Evolutionary conservation across 495 filamentous ascomycete genomes (phyloP), one percentile per base, ranked within the genome.

Genomic region (Haplographium delicatum): DNA sequence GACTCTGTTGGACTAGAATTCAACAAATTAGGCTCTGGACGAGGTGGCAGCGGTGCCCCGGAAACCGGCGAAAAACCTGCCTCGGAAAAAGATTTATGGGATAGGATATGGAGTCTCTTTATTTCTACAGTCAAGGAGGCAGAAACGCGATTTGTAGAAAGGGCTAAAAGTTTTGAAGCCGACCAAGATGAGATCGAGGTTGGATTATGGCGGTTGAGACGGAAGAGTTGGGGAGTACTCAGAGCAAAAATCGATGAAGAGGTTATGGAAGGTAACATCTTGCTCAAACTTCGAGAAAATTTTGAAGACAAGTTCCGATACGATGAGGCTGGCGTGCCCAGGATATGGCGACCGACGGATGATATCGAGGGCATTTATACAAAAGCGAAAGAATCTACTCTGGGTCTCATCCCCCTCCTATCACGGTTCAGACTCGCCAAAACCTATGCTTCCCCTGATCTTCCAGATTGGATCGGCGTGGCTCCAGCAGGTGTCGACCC

Each of bases 251-350:
- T 98, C 57, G 94, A 96, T 18, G 93, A 98, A 64, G 93, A 98
- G 65, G 89, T 97, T 66, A 91, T 91, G 78, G 93, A 97, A 67
- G 91, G 91, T 50, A 98, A 97, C 63, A 78, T 98, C 44, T 70
- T 98, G 6, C 77, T 98, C 51, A 98, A 98, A 67, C 78, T 98
- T 24, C 83, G 93, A 5, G 93, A 98, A 69, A 97, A 96, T 67
- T 98, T 98, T 56, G 93, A 98, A 61, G 93, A 98, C 69, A 95
- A 94, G 63, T 98, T 98, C 77, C 86, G 93, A 48, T 98, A 98
- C 59, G 94, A 98, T 55, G 91, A 95, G 40, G 82, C 81, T 11
- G 94, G 94, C 28, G 94, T 98, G 2, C 93, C 93, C 4, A 76
- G 93, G 30, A 95, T 98, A 61, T 98, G 93, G 93, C 84, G 94